Evolutionary conservation across 352 stramenopile genomes (phyloP).

Genomic region (Globisporangium orthogonon): DNA sequence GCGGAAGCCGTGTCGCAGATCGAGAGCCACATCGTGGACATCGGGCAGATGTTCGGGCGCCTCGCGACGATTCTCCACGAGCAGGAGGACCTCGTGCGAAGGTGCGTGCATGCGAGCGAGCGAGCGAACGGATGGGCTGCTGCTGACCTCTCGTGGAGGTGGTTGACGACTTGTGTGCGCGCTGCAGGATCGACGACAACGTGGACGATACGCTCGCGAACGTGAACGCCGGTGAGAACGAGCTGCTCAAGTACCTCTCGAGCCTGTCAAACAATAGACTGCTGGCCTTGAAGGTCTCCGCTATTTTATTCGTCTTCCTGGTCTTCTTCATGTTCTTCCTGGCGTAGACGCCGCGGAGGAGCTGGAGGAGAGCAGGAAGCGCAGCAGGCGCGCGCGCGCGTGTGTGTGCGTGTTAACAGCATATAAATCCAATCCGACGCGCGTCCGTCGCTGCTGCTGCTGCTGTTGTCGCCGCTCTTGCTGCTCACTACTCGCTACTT

Average conservation of each 20-base stretch:
- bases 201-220: conserved; percentile 76
- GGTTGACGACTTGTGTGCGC: neutral
- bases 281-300: conserved; percentile 78
- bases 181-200: conserved; percentile 78
- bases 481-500: neutral
- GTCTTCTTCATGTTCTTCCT: conserved; percentile 89
- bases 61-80: conserved; percentile 79
- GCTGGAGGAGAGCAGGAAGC: conserved; percentile 1
- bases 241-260: conserved; percentile 83
- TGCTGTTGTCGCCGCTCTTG: neutral
- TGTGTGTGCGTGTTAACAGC: neutral
- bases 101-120: conserved; percentile 23
- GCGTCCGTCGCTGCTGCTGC: neutral
- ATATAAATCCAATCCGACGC: conserved; percentile 4
- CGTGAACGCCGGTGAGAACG: conserved; percentile 68
- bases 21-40: conserved; percentile 84
- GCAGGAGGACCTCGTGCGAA: conserved; percentile 73
- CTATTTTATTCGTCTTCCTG: conserved; percentile 85
- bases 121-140: no score
- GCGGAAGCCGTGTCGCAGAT: conserved; percentile 79
- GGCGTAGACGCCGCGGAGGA: conserved; percentile 33
- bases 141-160: neutral
- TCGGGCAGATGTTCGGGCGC: conserved; percentile 75
- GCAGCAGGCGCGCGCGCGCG: neutral
- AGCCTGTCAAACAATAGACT: conserved; percentile 85